Conservation (phyloP, 495 filamentous ascomycete genomes). For the Penicillium mononematosum region DNA sequence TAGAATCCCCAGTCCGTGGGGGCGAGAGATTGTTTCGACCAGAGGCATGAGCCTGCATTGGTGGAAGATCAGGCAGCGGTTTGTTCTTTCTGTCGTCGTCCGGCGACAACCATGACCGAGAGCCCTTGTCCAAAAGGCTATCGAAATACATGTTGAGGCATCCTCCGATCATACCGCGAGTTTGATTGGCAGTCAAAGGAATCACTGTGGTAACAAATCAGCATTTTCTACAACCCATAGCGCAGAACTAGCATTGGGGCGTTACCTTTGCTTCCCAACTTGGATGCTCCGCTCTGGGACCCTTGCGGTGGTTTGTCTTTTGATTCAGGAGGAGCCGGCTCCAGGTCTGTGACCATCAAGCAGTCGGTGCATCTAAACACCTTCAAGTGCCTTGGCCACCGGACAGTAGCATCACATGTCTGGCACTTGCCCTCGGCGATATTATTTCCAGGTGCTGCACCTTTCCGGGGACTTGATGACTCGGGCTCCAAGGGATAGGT, state of each 20-base stretch:
- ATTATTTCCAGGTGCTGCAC: conserved; percentile 34
- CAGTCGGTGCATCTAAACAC: conserved; percentile 84
- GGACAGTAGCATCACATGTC: conserved; percentile 77
- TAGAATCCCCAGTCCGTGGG: conserved; percentile 24
- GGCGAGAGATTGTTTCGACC: conserved; percentile 20
- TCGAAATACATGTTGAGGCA: conserved; percentile 56
- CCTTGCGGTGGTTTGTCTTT: conserved; percentile 11
- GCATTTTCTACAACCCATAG: background rate
- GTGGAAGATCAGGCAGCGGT: background rate
- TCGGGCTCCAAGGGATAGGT: conserved; percentile 29
- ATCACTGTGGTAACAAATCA: conserved; percentile 26
- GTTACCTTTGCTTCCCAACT: conserved; percentile 11
- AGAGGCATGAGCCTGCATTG: background rate
- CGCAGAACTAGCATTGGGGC: background rate
- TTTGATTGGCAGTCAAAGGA: conserved; percentile 47
- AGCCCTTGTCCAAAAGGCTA: conserved; percentile 26
- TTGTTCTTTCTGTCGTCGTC: conserved; percentile 20
- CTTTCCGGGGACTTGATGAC: conserved; percentile 38
- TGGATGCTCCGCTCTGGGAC: conserved; percentile 6
- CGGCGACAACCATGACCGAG: conserved; percentile 15
- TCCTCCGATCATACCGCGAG: conserved; percentile 50
- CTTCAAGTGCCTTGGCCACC: conserved; percentile 75
- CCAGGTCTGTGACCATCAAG: conserved; percentile 81
- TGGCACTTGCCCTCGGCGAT: conserved; percentile 71
- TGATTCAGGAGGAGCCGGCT: conserved; percentile 39